These are phyloP conservation scores for Ceratonia siliqua DNA, from an alignment of 306 rosid species.

Conservation along the genomic window DNA sequence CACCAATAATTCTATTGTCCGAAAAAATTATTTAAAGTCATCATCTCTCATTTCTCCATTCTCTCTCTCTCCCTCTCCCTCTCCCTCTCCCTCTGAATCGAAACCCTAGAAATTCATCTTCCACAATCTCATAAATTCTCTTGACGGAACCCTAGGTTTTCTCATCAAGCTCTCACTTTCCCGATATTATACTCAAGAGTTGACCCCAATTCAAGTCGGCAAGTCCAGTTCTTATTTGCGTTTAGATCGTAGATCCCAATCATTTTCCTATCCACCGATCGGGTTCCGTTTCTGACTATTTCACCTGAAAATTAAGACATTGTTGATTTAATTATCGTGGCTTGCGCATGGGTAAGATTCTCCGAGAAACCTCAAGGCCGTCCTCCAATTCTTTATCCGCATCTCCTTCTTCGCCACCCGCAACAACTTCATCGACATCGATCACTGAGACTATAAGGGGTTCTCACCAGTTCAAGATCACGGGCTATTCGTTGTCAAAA, in stretches of 20 bases:
- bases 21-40: neutral
- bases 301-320: neutral
- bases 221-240: neutral
- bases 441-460: constrained; percentile 72
- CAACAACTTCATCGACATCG: constrained; percentile 66
- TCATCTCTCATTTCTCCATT: constrained; percentile 11
- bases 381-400: constrained; percentile 44
- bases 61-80: neutral
- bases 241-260: constrained; percentile 42
- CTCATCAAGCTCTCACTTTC: constrained; percentile 39
- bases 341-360: constrained; percentile 73
- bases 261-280: neutral
- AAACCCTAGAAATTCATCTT: constrained; percentile 41
- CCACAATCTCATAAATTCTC: constrained; percentile 31
- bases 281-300: constrained; percentile 22
- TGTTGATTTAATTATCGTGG: constrained; percentile 27
- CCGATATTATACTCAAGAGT: neutral
- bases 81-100: constrained; percentile 11
- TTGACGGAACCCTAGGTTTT: constrained; percentile 46
- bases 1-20: constrained; percentile 5
- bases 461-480: constrained; percentile 81
- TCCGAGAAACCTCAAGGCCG: constrained; percentile 60
- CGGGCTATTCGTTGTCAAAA: constrained; percentile 66
- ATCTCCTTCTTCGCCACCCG: constrained; percentile 44
- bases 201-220: constrained; percentile 9